phyloP scores from a whole-genome alignment of 805 yeast genomes.

The Cyberlindnera suaveolens region DNA sequence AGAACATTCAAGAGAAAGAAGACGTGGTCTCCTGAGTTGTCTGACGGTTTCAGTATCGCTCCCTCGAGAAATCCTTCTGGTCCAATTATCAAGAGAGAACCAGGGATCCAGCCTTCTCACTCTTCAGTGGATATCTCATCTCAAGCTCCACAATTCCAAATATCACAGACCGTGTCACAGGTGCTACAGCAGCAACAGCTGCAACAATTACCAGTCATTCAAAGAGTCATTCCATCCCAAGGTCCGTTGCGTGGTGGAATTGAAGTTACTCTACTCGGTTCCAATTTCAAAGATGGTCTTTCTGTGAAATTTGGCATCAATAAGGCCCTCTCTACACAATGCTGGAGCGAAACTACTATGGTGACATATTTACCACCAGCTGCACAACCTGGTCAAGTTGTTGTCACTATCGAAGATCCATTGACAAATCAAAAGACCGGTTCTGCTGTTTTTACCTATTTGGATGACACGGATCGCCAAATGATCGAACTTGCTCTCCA shows the following conservation, averaged over 20 bases:
- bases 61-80: slow-evolving; percentile 31
- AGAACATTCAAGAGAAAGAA: slow-evolving; percentile 44
- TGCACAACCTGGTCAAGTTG: slow-evolving; percentile 80
- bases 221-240: slow-evolving; percentile 88
- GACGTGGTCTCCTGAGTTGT: slow-evolving; percentile 28
- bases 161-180: slow-evolving; percentile 3
- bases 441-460: slow-evolving; percentile 66
- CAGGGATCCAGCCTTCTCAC: slow-evolving; percentile 15
- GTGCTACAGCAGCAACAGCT: slow-evolving; percentile 10
- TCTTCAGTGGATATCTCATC: background rate
- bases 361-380: slow-evolving; percentile 95
- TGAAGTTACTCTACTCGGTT: slow-evolving; percentile 86
- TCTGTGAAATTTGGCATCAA: slow-evolving; percentile 82
- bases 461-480: slow-evolving; percentile 93
- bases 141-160: slow-evolving; percentile 25
- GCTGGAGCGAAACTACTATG: slow-evolving; percentile 93
- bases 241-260: slow-evolving; percentile 97
- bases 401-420: slow-evolving; percentile 70
- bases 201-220: slow-evolving; percentile 34
- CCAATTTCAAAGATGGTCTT: slow-evolving; percentile 78
- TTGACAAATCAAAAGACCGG: slow-evolving; percentile 23
- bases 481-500: slow-evolving; percentile 92
- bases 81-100: slow-evolving; percentile 26
- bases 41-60: slow-evolving; percentile 33
- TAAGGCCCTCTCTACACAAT: slow-evolving; percentile 77